Base-by-base conservation (phyloP, 768 basidiomycete species). In the Gymnopilus junonius region DNA sequence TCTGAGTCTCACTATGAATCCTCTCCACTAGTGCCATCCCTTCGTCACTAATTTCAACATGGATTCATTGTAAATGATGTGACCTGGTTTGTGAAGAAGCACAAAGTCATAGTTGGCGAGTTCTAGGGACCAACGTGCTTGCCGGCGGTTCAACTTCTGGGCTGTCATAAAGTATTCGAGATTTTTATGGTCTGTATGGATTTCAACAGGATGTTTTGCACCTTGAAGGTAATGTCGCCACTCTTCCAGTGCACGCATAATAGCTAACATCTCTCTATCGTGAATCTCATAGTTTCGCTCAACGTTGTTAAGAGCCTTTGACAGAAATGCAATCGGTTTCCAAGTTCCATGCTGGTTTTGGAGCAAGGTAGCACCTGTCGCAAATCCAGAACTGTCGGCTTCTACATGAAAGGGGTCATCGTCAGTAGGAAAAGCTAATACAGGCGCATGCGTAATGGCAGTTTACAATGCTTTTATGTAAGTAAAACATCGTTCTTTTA, bases 181-280 rank as follows among this genome's bases (percentile, higher is more conserved):
- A n/a, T n/a, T n/a, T n/a, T n/a, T n/a, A n/a, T n/a, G n/a, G n/a
- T n/a, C n/a, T n/a, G 74, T 73, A 58, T 70, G 61, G 34, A 82
- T 69, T 56, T 75, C 70, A 40, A 82, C 46, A 10, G 58, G 32
- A n/a, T 68, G 46, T 8, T 54, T 34, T 0, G 48, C 48, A 3
- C 48, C 48, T 51, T 51, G 48, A 15, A 51, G 31, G 48, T 51
- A 79, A 83, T 76, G 74, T 21, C 66, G 21, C 73, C 72, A 74
- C 27, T 70, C 63, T 0, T 65, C 25, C 2, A 82, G 66, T 0
- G 73, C 73, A 35, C 69, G 21, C 14, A 85, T 73, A 25, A 85
- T 81, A 3, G 70, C 62, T 8, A 84, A 73, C 1, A 86, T 56
- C 67, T 87, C 85, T 62, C 77, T 79, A 67, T 87, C 75, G 61